phyloP scores from a whole-genome alignment of 2,329 filamentous ascomycete species.

The Colletotrichum tofieldiae region DNA sequence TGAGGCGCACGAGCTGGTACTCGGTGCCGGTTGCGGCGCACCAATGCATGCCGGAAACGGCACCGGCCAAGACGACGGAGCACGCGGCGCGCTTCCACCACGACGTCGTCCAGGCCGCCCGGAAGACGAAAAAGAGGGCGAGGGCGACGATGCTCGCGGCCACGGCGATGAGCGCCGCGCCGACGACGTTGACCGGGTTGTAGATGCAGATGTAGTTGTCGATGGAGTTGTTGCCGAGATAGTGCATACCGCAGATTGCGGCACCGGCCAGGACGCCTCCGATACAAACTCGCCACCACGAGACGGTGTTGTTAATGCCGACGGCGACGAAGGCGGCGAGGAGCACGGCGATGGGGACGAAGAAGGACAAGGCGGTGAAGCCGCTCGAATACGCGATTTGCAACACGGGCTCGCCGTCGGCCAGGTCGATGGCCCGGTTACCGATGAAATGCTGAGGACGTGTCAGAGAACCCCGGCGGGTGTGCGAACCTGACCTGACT shows the following conservation, averaged over 20 bases:
- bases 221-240: constrained; percentile 87
- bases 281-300: constrained; percentile 70
- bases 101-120: constrained; percentile 82
- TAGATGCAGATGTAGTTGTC: constrained; percentile 82
- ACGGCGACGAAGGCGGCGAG: constrained; percentile 80
- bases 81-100: constrained; percentile 83
- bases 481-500: constrained; percentile 39
- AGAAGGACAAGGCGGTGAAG: constrained; percentile 83
- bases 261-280: constrained; percentile 81
- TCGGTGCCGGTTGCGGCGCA: constrained; percentile 80
- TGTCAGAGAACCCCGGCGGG: constrained; percentile 56
- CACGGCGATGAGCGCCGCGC: constrained; percentile 80
- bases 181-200: constrained; percentile 71
- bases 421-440: constrained; percentile 83
- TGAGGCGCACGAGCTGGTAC: constrained; percentile 71
- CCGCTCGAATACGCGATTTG: constrained; percentile 82
- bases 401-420: constrained; percentile 71
- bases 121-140: constrained; percentile 83
- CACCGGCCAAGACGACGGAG: constrained; percentile 78
- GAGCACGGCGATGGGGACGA: constrained; percentile 84
- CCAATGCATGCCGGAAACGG: constrained; percentile 92
- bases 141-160: constrained; percentile 80
- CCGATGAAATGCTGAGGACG: constrained; percentile 82
- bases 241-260: constrained; percentile 89
- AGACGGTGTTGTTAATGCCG: constrained; percentile 71